These are phyloP conservation scores for Eimeria maxima DNA, from an alignment of 169 alveolate species.

Conservation along the genomic window DNA sequence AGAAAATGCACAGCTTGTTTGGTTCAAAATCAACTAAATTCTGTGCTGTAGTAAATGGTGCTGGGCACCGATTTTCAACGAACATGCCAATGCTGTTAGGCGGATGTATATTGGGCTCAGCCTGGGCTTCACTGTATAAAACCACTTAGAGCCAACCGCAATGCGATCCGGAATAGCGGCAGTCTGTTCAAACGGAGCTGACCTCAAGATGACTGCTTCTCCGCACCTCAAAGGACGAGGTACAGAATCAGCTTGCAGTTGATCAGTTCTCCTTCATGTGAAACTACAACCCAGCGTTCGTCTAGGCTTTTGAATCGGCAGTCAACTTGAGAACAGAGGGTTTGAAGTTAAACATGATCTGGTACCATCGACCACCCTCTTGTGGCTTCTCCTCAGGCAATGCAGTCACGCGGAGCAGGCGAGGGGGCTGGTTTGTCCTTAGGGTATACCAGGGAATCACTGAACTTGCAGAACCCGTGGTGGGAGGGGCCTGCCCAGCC, in stretches of 20 bases:
- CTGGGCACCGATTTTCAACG: not conserved
- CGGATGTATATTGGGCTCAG: not conserved
- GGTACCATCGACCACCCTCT: constrained; percentile 6
- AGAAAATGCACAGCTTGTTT: not conserved
- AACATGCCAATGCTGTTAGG: not conserved
- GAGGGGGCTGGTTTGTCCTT: constrained; percentile 53
- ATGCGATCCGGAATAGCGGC: not conserved
- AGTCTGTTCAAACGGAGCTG: not conserved
- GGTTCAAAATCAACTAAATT: not conserved
- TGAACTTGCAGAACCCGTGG: not conserved
- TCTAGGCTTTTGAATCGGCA: constrained; percentile 34
- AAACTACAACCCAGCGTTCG: not conserved
- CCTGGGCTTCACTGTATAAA: not conserved
- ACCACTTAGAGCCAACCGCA: not conserved
- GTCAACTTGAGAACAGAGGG: constrained; percentile 39
- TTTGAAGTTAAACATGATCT: constrained; percentile 23
- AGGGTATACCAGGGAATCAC: constrained; percentile 18
- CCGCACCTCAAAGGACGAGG: not conserved
- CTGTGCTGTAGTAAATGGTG: not conserved
- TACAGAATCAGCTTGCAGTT: too few relatives aligned
- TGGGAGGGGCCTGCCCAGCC: not conserved
- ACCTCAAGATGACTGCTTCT: not conserved
- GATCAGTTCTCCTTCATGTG: not conserved
- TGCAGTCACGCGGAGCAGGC: constrained; percentile 67
- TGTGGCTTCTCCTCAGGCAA: not conserved